Percentiles rank a stretch among this genome's conserved stretches.
phyloP scores from a whole-genome alignment of 192 early-diverging fungal species.

The Coemansia sp. region DNA sequence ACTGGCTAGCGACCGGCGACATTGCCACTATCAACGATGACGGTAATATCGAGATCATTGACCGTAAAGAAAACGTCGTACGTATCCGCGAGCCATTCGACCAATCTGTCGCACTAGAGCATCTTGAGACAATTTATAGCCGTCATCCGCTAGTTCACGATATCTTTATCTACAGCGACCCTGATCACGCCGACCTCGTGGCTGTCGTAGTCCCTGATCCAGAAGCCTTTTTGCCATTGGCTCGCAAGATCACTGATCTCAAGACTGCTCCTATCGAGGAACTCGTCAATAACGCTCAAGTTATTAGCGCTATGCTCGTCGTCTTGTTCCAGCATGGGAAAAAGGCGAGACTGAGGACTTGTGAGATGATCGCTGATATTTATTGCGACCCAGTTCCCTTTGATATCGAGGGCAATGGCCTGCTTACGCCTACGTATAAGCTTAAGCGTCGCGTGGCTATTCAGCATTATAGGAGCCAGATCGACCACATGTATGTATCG shows the following conservation, averaged over 20 bases:
- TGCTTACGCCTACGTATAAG: slow-evolving; percentile 91
- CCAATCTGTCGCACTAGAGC: slow-evolving; percentile 88
- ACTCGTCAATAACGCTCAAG: slow-evolving; percentile 52
- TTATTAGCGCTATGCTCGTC: slow-evolving; percentile 63
- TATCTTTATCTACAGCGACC: slow-evolving; percentile 87
- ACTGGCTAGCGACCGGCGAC: slow-evolving; percentile 87
- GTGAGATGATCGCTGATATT: slow-evolving; percentile 76
- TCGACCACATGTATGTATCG: slow-evolving; percentile 67
- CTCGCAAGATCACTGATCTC: slow-evolving; percentile 36
- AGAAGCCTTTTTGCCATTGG: slow-evolving; percentile 65
- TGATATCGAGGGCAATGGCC: slow-evolving; percentile 71
- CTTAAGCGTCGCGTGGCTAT: slow-evolving; percentile 75
- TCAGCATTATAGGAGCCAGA: slow-evolving; percentile 62
- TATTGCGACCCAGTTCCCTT: slow-evolving; percentile 71
- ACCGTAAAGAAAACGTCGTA: slow-evolving; percentile 77
- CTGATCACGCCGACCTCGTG: slow-evolving; percentile 79
- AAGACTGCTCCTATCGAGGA: slow-evolving; percentile 25
- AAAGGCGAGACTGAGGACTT: slow-evolving; percentile 75
- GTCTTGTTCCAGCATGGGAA: slow-evolving; percentile 64
- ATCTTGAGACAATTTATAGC: slow-evolving; percentile 76
- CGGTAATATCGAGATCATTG: slow-evolving; percentile 78
- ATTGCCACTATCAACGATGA: slow-evolving; percentile 76
- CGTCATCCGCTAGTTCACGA: slow-evolving; percentile 82
- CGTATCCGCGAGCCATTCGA: slow-evolving; percentile 74
- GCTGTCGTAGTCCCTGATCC: slow-evolving; percentile 82